Evolutionary conservation across 208 protist species (phyloP).

Genomic region (Acanthamoeba culbertsoni): DNA sequence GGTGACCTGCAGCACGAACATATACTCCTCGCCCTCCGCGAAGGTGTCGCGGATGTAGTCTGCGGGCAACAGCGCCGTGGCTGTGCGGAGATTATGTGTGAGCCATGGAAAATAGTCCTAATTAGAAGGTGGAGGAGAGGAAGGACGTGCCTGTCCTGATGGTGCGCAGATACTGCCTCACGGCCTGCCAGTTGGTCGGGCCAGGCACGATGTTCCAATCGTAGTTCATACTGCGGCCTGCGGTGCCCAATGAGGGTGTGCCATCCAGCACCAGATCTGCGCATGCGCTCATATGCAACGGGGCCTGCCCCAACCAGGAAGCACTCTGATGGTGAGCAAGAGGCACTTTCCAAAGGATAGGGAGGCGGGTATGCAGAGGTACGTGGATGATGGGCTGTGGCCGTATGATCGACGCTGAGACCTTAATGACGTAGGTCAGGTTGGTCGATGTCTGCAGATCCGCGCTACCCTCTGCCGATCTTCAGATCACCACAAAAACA

Average conservation of each 20-base stretch:
- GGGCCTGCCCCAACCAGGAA: neutral
- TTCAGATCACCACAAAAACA: no score
- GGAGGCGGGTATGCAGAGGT: neutral
- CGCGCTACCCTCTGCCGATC: neutral
- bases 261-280: neutral
- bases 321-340: no score
- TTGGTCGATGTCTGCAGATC: neutral
- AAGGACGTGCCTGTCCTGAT: neutral
- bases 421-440: neutral
- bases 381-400: neutral
- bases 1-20: neutral
- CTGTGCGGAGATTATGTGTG: no score
- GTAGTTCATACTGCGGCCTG: neutral
- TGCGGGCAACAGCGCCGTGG: neutral
- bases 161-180: neutral
- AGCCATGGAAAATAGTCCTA: neutral
- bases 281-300: neutral
- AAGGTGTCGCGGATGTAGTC: neutral
- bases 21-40: neutral
- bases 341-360: neutral
- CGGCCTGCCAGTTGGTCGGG: neutral
- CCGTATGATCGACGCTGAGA: neutral
- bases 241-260: neutral
- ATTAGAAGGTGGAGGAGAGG: neutral
- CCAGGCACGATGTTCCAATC: neutral